Evolutionary conservation across 768 basidiomycete genomes (phyloP).

Genomic region (Auricularia sp.): DNA sequence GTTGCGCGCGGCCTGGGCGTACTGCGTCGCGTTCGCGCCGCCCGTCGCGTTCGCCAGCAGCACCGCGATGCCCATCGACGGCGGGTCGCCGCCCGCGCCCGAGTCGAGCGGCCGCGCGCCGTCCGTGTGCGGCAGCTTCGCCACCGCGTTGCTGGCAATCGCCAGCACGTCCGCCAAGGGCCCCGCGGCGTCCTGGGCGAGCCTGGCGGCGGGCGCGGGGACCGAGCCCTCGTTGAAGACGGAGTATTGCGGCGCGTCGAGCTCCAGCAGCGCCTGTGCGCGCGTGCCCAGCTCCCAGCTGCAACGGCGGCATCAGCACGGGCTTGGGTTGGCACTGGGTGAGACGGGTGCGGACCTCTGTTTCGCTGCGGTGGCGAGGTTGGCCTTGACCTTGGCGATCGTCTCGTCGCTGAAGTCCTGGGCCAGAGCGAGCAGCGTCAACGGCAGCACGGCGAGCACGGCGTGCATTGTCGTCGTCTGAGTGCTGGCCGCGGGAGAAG

Average conservation of each 20-base stretch:
- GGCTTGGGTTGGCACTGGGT: not conserved
- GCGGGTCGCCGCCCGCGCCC: slow-evolving; percentile 65
- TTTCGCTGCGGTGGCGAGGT: not conserved
- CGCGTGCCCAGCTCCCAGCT: slow-evolving; percentile 54
- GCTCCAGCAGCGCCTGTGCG: slow-evolving; percentile 42
- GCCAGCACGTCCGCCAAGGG: slow-evolving; percentile 42
- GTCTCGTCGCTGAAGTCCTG: not conserved
- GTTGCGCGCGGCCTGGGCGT: slow-evolving; percentile 50
- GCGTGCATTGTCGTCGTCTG: not conserved
- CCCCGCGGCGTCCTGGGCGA: slow-evolving; percentile 16
- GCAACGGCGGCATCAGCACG: not conserved
- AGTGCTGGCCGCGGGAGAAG: not conserved
- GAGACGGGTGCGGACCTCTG: not conserved
- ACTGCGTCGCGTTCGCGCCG: slow-evolving; percentile 32
- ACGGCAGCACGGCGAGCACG: not conserved
- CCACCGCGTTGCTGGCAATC: slow-evolving; percentile 44
- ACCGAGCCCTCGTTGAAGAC: slow-evolving; percentile 33
- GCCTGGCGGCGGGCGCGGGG: slow-evolving; percentile 25
- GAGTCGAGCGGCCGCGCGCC: slow-evolving; percentile 53
- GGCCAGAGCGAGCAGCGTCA: not conserved
- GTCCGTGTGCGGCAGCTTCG: slow-evolving; percentile 34
- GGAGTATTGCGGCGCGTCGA: slow-evolving; percentile 35
- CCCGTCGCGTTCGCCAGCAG: slow-evolving; percentile 51
- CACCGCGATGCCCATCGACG: slow-evolving; percentile 65
- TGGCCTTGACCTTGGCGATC: not conserved